phyloP scores from a whole-genome alignment of 768 basidiomycete genomes.

The Exidia glandulosa region DNA sequence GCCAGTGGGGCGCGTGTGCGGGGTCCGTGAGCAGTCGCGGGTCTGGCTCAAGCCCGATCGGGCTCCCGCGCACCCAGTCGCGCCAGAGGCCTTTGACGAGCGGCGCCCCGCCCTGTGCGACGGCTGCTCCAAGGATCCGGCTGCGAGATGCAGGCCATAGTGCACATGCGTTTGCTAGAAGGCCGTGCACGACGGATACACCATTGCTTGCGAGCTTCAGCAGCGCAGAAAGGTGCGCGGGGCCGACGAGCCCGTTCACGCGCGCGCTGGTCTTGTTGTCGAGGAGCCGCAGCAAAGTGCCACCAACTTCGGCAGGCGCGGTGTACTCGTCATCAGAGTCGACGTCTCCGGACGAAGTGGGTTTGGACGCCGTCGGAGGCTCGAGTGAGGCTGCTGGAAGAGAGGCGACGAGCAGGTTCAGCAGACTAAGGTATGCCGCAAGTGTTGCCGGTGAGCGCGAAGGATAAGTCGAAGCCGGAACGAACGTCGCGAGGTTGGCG shows the following conservation, averaged over 20 bases:
- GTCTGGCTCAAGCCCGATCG: constrained; percentile 49
- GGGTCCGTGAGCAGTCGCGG: constrained; percentile 24
- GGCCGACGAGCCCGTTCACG: constrained; percentile 42
- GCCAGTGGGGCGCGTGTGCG: constrained; percentile 39
- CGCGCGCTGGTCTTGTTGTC: constrained; percentile 55
- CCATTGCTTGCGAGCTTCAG: constrained; percentile 31
- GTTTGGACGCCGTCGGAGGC: background rate
- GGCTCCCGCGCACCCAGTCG: constrained; percentile 42
- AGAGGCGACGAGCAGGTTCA: constrained; percentile 27
- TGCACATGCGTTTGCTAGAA: constrained; percentile 45
- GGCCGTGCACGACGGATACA: constrained; percentile 29
- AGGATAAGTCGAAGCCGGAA: constrained; percentile 43
- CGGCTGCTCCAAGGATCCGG: constrained; percentile 44
- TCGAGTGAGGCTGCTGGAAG: background rate
- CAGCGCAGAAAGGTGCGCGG: constrained; percentile 18
- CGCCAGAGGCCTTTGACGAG: constrained; percentile 67
- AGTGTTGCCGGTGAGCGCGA: constrained; percentile 35
- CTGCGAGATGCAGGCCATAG: constrained; percentile 54
- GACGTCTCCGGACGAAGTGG: background rate
- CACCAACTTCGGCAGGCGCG: background rate
- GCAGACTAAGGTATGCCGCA: constrained; percentile 41
- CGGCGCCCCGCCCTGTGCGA: constrained; percentile 45
- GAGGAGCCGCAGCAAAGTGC: background rate
- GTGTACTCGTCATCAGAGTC: constrained; percentile 4
- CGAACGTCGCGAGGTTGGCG: constrained; percentile 61